phyloP scores from a whole-genome alignment of 345 rosid genomes.

The Dovyalis caffra region DNA sequence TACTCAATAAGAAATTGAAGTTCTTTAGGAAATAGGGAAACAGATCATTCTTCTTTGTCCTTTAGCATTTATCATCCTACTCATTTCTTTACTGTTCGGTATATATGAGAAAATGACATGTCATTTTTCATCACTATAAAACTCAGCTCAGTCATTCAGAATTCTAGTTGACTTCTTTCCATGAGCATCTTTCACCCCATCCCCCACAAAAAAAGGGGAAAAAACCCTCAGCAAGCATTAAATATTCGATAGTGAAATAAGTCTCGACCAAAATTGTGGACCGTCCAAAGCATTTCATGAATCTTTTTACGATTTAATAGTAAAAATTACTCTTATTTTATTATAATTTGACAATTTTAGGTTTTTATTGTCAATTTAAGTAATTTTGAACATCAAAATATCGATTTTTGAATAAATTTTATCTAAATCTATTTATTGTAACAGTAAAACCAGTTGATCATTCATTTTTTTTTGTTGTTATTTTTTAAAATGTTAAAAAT shows the following conservation, averaged over 20 bases:
- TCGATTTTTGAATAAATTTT: too few relatives aligned
- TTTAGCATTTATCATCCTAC: slow-evolving; percentile 35
- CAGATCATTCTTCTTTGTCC: slow-evolving; percentile 38
- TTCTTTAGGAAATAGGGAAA: slow-evolving; percentile 4
- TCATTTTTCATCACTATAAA: slow-evolving; percentile 26
- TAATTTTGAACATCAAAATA: too few relatives aligned
- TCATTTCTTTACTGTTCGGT: slow-evolving; percentile 27
- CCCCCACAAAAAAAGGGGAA: background rate
- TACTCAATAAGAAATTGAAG: slow-evolving; percentile 29
- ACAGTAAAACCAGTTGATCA: too few relatives aligned
- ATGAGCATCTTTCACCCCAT: slow-evolving; percentile 2
- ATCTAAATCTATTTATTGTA: too few relatives aligned
- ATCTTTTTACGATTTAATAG: too few relatives aligned
- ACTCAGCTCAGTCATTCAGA: slow-evolving; percentile 8
- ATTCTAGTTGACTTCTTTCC: slow-evolving; percentile 29
- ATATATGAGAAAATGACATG: slow-evolving; percentile 20
- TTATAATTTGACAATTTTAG: too few relatives aligned
- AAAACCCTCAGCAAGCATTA: too few relatives aligned
- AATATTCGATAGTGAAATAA: too few relatives aligned
- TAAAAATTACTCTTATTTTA: too few relatives aligned
- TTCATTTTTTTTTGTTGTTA: too few relatives aligned
- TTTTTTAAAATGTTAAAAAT: too few relatives aligned
- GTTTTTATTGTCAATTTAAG: too few relatives aligned
- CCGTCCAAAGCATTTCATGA: background rate
- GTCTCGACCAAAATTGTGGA: slow-evolving; percentile 10